Base-by-base conservation (phyloP, 83 land plant genomes). In the Larix sibirica region DNA sequence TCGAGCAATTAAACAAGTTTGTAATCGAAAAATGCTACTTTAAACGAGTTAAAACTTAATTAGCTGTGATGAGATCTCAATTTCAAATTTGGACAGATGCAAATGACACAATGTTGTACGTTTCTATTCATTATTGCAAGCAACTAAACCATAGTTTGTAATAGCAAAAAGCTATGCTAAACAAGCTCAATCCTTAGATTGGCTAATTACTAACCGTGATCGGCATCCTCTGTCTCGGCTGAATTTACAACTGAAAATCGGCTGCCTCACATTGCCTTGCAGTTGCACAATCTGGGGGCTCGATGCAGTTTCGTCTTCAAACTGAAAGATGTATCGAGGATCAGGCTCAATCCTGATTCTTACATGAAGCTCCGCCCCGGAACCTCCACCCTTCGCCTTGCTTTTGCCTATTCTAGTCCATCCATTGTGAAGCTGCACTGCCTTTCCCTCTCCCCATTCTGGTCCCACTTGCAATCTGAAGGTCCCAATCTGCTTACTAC, bases 191-290 rank as follows among this genome's bases (percentile, higher is more conserved):
- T 47, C 9, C 54, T 47, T 47, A 73, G 14, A 21, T 42, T n/a
- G 21, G n/a, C 18, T 44, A 56, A 83, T 70, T 6, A 75, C 77
- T 80, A 69, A 86, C 77, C 89, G 26, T 74, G 90, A 74, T 9
- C 56, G 56, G 56, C 56, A 50, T 50, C 56, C 56, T 50, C 56
- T 50, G 62, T 91, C 94, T 26, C 87, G 84, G 78, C 88, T 92
- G 85, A 95, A 96, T 63, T 96, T 95, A 90, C 99, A 96, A 67
- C 96, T 96, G 84, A 96, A 96, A 16, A 96, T 91, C 1, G 99
- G 97, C 83, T 96, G 99, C 80, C 86, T 89, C 24, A 86, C 84
- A 77, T 61, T 86, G 58, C 97, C 95, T 63, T 87, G 92, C 82
- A 93, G 88, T 83, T 96, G 99, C 77, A 93, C 91, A 38, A 96